Evolutionary conservation across 345 rosid species (phyloP).

Genomic region (Limnanthes douglasii): DNA sequence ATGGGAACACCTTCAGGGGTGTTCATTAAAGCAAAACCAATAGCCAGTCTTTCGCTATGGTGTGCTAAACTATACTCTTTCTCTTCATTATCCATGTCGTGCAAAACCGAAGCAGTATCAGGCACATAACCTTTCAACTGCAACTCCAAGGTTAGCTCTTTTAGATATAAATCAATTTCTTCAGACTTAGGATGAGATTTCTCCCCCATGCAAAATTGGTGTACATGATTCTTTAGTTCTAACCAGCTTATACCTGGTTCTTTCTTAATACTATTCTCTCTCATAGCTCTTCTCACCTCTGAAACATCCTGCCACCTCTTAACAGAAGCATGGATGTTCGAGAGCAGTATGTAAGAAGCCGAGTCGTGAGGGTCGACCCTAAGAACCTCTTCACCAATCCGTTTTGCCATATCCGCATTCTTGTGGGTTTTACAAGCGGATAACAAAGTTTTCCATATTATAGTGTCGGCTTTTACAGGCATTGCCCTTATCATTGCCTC

Average conservation of each 20-base stretch:
- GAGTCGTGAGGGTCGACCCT: slow-evolving; percentile 49
- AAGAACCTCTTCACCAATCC: slow-evolving; percentile 40
- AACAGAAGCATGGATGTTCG: slow-evolving; percentile 50
- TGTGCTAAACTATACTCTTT: slow-evolving; percentile 50
- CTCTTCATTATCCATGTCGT: slow-evolving; percentile 70
- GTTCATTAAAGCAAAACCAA: slow-evolving; percentile 55
- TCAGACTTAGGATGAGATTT: slow-evolving; percentile 34
- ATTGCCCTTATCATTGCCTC: slow-evolving; percentile 50
- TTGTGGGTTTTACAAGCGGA: slow-evolving; percentile 60
- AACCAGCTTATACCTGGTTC: slow-evolving; percentile 77
- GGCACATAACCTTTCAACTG: slow-evolving; percentile 57
- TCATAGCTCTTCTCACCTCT: slow-evolving; percentile 43
- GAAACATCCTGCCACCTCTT: slow-evolving; percentile 58
- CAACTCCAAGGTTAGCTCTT: slow-evolving; percentile 45
- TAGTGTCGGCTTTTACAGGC: slow-evolving; percentile 39
- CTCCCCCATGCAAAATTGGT: slow-evolving; percentile 50
- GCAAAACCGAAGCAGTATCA: slow-evolving; percentile 44
- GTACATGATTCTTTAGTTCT: slow-evolving; percentile 41
- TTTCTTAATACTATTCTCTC: slow-evolving; percentile 52
- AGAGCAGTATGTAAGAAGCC: slow-evolving; percentile 52
- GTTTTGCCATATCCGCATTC: slow-evolving; percentile 37
- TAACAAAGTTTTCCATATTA: slow-evolving; percentile 69
- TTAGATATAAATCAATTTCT: slow-evolving; percentile 45
- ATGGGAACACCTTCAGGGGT: slow-evolving; percentile 37
- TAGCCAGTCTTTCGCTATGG: slow-evolving; percentile 70